Conservation (phyloP, 192 early-diverging fungal genomes). For the Backusella tuberculispora region DNA sequence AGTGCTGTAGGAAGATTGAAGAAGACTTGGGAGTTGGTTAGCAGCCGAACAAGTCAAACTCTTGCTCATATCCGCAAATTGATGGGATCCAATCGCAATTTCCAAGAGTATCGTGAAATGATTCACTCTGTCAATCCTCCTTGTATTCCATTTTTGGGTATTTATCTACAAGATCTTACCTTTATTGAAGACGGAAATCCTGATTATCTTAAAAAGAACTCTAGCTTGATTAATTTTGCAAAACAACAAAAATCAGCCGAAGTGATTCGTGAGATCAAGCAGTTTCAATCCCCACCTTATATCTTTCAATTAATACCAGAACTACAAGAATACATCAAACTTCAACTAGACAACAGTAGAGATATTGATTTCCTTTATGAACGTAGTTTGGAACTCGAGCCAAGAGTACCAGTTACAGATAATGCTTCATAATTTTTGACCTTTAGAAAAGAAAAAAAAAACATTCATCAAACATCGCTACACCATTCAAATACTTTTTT, state of each 20-base stretch:
- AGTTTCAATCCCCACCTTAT: conserved; percentile 88
- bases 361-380: conserved; percentile 80
- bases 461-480: too few species aligned
- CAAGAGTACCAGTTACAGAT: conserved; percentile 44
- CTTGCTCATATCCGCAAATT: conserved; percentile 64
- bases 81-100: conserved; percentile 80
- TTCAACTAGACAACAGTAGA: conserved; percentile 67
- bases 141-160: conserved; percentile 78
- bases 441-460: too few species aligned
- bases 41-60: conserved; percentile 50
- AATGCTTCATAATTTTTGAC: background rate
- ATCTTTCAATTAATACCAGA: conserved; percentile 75
- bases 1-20: conserved; percentile 87
- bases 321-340: conserved; percentile 78
- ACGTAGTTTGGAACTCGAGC: conserved; percentile 79
- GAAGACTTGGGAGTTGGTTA: conserved; percentile 80
- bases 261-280: conserved; percentile 90
- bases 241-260: conserved; percentile 88
- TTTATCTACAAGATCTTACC: conserved; percentile 81
- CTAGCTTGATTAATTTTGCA: conserved; percentile 88
- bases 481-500: background rate
- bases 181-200: conserved; percentile 86
- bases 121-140: conserved; percentile 74
- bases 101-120: conserved; percentile 73
- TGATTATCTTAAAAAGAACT: conserved; percentile 62